Evolutionary conservation across 192 early-diverging fungal genomes (phyloP), one percentile per base, ranked within the genome.

Genomic region (Backusella macrospora): DNA sequence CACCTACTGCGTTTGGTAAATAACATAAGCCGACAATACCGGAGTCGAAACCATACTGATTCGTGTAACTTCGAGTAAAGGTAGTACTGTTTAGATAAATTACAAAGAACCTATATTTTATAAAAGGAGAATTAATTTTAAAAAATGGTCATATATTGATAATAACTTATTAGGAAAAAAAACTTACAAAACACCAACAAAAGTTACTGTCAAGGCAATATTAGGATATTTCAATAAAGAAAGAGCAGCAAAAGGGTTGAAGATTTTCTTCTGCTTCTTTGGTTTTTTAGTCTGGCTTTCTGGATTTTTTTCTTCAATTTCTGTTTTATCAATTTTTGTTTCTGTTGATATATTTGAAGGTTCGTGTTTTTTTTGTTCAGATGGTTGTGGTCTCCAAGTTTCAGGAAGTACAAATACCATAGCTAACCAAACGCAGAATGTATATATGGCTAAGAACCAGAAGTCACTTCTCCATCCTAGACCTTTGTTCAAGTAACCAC

Each of bases 401-500:
- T 82, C 80, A 12, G 80, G 80, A 18, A 81, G 48, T 23, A 52
- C 75, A 23, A 82, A 78, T 42, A 82, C 29, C 14, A 82, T 66
- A 10, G 64, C 65, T 6, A 75, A 13, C 39, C 64, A 75, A 26
- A 74, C 14, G 34, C 23, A 45, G 42, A 75, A 72, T 5, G 40
- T 38, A 43, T 76, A 76, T 0, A 78, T 75, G 10, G 77, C 39
- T 29, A 82, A 40, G 52, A 78, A 78, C 49, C 68, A 82, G 62
- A 82, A 78, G 21, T 55, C 76, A 39, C 73, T 76, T 45, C 80
- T 77, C 77, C 76, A 82, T 8, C 80, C 80, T n/a, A 78, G 59
- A 3, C 68, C 76, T 70, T 78, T 37, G 26, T 75, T 82, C 6
- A 82, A 34, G 55, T 76, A 74, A 16, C 80, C 80, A 21, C 80